These are phyloP conservation scores for Yamadazyma taylorii DNA, from an alignment of 1,139 yeast species.

Conservation along the genomic window DNA sequence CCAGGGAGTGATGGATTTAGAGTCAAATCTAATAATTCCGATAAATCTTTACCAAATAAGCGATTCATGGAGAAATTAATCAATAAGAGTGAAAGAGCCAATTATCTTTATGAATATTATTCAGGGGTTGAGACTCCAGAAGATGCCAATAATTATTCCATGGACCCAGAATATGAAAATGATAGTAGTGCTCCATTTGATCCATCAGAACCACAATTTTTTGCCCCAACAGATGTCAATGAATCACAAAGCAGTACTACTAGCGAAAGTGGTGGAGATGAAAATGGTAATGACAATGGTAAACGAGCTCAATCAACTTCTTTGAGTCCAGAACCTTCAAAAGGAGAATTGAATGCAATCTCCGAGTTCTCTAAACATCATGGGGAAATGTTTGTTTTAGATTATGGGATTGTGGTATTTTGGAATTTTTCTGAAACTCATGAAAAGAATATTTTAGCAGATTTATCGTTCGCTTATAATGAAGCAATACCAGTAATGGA, in stretches of 20 bases:
- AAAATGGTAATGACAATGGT: too few relatives aligned
- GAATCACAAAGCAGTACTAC: slow-evolving; percentile 7
- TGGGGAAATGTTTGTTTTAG: slow-evolving; percentile 87
- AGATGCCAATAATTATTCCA: slow-evolving; percentile 57
- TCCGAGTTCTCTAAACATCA: slow-evolving; percentile 65
- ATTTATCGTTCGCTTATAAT: slow-evolving; percentile 68
- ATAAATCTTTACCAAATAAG: slow-evolving; percentile 60
- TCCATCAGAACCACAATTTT: slow-evolving; percentile 51
- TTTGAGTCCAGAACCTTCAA: slow-evolving; percentile 7
- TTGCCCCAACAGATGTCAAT: slow-evolving; percentile 37
- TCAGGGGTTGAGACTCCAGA: slow-evolving; percentile 77
- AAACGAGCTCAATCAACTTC: slow-evolving; percentile 9
- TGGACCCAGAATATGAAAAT: slow-evolving; percentile 47
- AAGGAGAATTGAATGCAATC: slow-evolving; percentile 4
- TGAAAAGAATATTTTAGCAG: slow-evolving; percentile 91
- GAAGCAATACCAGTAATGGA: slow-evolving; percentile 52
- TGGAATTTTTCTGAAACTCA: slow-evolving; percentile 95
- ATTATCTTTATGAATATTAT: slow-evolving; percentile 88
- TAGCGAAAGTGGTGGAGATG: slow-evolving; percentile 12
- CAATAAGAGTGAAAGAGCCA: slow-evolving; percentile 78
- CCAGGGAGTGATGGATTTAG: slow-evolving; percentile 88
- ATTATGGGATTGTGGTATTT: slow-evolving; percentile 92
- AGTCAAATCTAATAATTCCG: slow-evolving; percentile 75
- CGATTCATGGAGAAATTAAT: slow-evolving; percentile 73
- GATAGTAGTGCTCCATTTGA: slow-evolving; percentile 42